Conservation (phyloP, 78 protist species). For the Dictyostelium brefeldianum region DNA sequence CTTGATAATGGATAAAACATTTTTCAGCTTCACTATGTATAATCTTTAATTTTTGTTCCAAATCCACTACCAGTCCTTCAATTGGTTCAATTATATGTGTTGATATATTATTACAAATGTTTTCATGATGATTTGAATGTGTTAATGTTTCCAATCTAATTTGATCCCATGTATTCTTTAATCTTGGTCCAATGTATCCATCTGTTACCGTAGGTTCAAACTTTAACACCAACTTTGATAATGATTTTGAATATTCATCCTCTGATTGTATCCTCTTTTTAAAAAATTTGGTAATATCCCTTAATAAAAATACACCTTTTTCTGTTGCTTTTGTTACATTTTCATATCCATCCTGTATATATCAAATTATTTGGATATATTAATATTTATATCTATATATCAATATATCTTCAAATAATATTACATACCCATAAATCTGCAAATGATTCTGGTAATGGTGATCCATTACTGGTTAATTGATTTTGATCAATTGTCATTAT, state of each 20-base stretch:
- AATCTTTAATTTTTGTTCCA: slow-evolving; percentile 33
- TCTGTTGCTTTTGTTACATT: slow-evolving; percentile 65
- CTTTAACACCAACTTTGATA: slow-evolving; percentile 33
- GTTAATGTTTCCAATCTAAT: slow-evolving; percentile 26
- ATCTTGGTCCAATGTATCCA: slow-evolving; percentile 33
- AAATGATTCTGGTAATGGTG: slow-evolving; percentile 25
- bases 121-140: slow-evolving; percentile 57
- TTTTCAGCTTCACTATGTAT: slow-evolving; percentile 28
- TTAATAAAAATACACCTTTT: slow-evolving; percentile 25
- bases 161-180: slow-evolving; percentile 64
- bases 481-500: neutral
- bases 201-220: slow-evolving; percentile 52
- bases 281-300: slow-evolving; percentile 54
- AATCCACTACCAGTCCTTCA: slow-evolving; percentile 41
- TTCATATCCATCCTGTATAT: slow-evolving; percentile 77
- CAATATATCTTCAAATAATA: neutral
- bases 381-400: neutral
- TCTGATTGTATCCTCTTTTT: slow-evolving; percentile 49
- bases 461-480: neutral
- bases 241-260: slow-evolving; percentile 42
- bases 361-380: too few species aligned
- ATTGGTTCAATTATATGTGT: slow-evolving; percentile 36
- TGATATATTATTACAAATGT: slow-evolving; percentile 22
- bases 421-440: slow-evolving; percentile 36
- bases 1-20: neutral